These are phyloP conservation scores for Cucumis hystrix DNA, from an alignment of 306 rosid species.

Conservation along the genomic window DNA sequence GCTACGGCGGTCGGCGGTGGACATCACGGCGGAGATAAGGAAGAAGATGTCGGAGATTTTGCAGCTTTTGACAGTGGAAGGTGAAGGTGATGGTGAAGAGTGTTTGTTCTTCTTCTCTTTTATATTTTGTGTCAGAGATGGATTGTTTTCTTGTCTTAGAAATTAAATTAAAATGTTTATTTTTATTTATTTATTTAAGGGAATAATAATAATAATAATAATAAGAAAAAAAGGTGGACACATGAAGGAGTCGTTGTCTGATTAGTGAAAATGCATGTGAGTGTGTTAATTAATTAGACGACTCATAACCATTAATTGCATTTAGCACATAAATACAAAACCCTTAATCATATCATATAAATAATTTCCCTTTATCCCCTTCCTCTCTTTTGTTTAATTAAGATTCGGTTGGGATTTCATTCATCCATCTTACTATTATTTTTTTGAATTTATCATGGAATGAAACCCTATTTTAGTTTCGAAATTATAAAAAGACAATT, in stretches of 20 bases:
- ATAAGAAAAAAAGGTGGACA: neutral
- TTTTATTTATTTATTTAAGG: neutral
- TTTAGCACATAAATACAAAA: conserved; percentile 18
- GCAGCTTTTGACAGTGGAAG: conserved; percentile 1
- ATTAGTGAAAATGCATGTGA: conserved; percentile 4
- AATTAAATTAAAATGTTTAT: neutral
- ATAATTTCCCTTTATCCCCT: neutral
- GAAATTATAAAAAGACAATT: neutral
- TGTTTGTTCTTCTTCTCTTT: neutral
- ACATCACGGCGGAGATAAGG: conserved; percentile 6
- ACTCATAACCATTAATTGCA: conserved; percentile 7
- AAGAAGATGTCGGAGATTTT: neutral
- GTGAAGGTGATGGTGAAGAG: neutral
- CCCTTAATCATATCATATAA: neutral
- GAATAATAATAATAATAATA: neutral
- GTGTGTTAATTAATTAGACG: neutral
- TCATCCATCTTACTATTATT: neutral
- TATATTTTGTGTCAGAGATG: neutral
- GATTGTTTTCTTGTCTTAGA: neutral
- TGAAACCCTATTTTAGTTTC: neutral
- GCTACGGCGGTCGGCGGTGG: conserved; percentile 7
- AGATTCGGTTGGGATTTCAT: neutral
- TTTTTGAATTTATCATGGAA: neutral
- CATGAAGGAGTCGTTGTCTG: conserved; percentile 4
- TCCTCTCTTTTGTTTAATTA: neutral